Percentiles rank a stretch among this genome's conserved stretches.
Conservation (phyloP, 495 filamentous ascomycete species). For the Pyrenula massariospora region DNA sequence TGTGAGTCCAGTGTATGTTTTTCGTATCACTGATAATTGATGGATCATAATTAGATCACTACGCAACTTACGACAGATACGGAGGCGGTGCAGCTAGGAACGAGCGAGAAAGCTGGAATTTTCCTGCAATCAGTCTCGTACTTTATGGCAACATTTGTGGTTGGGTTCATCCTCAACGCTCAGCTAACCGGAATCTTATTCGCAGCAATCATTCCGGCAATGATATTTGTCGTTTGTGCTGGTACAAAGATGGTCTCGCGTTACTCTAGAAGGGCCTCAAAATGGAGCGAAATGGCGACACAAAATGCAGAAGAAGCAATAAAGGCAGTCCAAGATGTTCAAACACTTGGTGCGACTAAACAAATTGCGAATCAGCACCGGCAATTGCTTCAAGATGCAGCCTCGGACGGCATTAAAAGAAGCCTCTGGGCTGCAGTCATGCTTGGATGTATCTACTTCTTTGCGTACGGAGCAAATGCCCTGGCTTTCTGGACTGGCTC, state of each 20-base stretch:
- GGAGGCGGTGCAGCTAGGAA: constrained; percentile 47
- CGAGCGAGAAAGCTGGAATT: constrained; percentile 57
- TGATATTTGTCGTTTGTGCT: constrained; percentile 51
- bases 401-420: constrained; percentile 44
- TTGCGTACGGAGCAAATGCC: constrained; percentile 51
- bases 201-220: constrained; percentile 36
- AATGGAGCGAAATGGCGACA: not conserved
- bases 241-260: constrained; percentile 14
- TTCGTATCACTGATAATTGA: too few species aligned
- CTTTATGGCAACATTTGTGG: constrained; percentile 51
- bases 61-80: constrained; percentile 49
- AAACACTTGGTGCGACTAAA: constrained; percentile 33
- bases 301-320: constrained; percentile 14
- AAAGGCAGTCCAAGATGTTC: constrained; percentile 21
- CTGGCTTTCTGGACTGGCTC: constrained; percentile 44
- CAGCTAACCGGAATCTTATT: constrained; percentile 22
- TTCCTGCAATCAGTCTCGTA: constrained; percentile 44
- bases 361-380: constrained; percentile 43
- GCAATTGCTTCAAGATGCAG: constrained; percentile 28
- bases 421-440: constrained; percentile 45
- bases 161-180: constrained; percentile 49
- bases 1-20: constrained; percentile 6
- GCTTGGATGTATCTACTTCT: constrained; percentile 55
- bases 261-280: not conserved
- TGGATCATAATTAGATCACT: too few species aligned